Evolutionary conservation across 306 rosid species (phyloP).

Genomic region (Echinosophora koreensis): DNA sequence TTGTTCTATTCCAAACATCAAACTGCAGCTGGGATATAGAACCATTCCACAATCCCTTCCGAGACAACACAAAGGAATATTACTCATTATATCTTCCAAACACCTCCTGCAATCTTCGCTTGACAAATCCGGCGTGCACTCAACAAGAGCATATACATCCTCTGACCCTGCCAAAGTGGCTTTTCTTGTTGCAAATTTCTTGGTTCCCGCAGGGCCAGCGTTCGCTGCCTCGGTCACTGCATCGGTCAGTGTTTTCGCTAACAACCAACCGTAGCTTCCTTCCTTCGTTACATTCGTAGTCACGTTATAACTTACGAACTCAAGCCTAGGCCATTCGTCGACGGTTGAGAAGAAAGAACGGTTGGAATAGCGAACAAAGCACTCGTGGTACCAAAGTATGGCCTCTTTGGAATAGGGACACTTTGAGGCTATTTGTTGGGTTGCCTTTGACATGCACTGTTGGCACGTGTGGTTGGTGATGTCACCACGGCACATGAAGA

Average conservation of each 20-base stretch:
- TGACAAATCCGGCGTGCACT: constrained; percentile 43
- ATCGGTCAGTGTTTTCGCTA: constrained; percentile 29
- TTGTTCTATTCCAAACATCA: constrained; percentile 16
- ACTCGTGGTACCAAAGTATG: constrained; percentile 21
- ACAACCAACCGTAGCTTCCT: constrained; percentile 19
- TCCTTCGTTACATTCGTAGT: not conserved
- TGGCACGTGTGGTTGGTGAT: not conserved
- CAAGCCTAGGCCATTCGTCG: constrained; percentile 31
- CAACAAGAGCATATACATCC: constrained; percentile 25
- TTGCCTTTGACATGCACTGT: not conserved
- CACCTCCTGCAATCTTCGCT: constrained; percentile 30
- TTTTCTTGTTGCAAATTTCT: constrained; percentile 40
- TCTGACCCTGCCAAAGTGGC: not conserved
- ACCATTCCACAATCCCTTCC: constrained; percentile 42
- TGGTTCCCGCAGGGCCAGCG: not conserved
- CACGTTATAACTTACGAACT: not conserved
- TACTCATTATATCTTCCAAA: constrained; percentile 37
- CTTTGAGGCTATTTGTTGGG: not conserved
- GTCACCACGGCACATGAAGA: constrained; percentile 21
- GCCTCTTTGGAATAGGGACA: constrained; percentile 10
- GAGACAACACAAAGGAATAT: constrained; percentile 27
- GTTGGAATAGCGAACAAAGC: constrained; percentile 18
- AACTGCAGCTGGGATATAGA: constrained; percentile 41
- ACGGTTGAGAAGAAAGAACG: constrained; percentile 30
- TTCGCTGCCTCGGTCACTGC: constrained; percentile 34